Evolutionary conservation across 805 yeast genomes (phyloP), one percentile per base, ranked within the genome.

Genomic region (Saccharomycopsis sp.): DNA sequence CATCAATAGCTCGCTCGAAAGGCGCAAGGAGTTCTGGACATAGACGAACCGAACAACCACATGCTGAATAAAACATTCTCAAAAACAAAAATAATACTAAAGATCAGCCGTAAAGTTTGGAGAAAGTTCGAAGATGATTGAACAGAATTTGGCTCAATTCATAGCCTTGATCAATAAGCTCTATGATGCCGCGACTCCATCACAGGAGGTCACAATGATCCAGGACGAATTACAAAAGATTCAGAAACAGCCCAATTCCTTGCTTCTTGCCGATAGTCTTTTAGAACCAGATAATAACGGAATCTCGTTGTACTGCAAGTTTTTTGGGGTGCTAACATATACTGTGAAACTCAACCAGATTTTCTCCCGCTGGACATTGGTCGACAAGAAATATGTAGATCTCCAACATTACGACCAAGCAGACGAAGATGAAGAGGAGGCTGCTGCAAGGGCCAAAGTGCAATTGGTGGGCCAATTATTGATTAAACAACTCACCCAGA

Each of bases 241-340:
- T 3, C 96, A 89, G 67, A 77, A 73, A 64, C 79, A 85, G 0
- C 69, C 72, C 0, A 65, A 77, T 54, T 93, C 89, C 1, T 76
- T 83, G 72, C 62, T 64, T 1, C 66, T 89, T 23, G 96, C 92
- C 0, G 75, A 78, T 41, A 64, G 70, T 47, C 73, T 89, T 20
- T 71, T 89, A 5, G 9, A 7, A 12, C 38, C 38, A 12, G 60
- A 60, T 53, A 61, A 70, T 1, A 68, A 70, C 42, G 56, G 56
- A 2, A 66, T 68, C 1, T 75, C 80, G 0, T 64, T 72, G 51
- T 80, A 79, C 58, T 80, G 84, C 62, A 82, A 83, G 66, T 89
- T 86, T 68, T 85, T 89, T 66, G 97, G 96, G 0, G 96, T 96
- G 0, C 76, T 87, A 58, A 89, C 96, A 0, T 83, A 82, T 59